Base-by-base conservation (phyloP, 2,329 filamentous ascomycete genomes). In the Arthrobotrys conoides region DNA sequence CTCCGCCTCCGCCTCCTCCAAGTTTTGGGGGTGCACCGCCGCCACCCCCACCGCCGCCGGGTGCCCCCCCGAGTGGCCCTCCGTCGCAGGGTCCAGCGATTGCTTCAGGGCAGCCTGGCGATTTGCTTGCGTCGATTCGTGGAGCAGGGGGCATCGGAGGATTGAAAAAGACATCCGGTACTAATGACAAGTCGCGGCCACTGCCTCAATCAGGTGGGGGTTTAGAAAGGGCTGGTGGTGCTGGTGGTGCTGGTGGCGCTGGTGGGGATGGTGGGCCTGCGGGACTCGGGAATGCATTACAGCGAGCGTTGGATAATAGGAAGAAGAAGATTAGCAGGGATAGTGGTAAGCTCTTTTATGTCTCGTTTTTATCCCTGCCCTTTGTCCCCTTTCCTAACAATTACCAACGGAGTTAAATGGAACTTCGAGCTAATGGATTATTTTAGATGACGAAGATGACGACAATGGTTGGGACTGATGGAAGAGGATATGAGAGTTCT, bases 151-250 rank as follows among this genome's bases (percentile, higher is more conserved):
- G 90, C 76, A 89, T 91, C 78, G 88, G 86, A 24, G 86, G 90
- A 22, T 87, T 96, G 82, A 93, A 91, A 85, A 95, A 94, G 88
- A 90, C 78, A 85, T 82, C 78, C 87, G 93, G 84, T 92, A 94
- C 84, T 87, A 89, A 81, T 92, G 94, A 84, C 88, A 92, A 80
- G 93, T 91, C 84, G 87, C 82, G 3, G 91, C 91, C 27, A 83
- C 87, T 38, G 89, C 93, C 51, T 87, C 87, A 59, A 90, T 89
- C 10, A 76, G 76, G 71, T 82, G 78, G 22, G 83, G 83, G 22
- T 81, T 83, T 49, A 80, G 83, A 49, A 81, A 82, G 48, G 48
- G 44, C 59, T 55, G 33, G 36, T 48, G 46, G 36, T 5, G 44
- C 59, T 55, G 33, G 36, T 48, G 46, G 36, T 5, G 59, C 36